These are phyloP conservation scores for Penicillium sp. DNA, from an alignment of 2,329 filamentous ascomycete species.

Conservation along the genomic window DNA sequence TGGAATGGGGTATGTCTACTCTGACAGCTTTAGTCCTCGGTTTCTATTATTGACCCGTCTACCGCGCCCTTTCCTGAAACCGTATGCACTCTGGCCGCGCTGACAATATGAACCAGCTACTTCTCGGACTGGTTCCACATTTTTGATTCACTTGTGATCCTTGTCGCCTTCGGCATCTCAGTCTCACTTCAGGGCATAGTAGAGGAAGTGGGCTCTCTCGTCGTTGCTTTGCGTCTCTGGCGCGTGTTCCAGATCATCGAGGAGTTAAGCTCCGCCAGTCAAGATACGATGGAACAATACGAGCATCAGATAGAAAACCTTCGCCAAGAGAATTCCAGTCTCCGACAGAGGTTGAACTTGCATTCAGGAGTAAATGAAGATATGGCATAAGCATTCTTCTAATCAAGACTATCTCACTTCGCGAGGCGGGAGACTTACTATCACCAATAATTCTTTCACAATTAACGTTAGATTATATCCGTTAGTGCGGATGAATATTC, in stretches of 20 bases:
- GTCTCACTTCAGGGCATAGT: conserved; percentile 56
- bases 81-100: neutral
- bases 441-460: no score
- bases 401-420: no score
- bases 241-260: conserved; percentile 69
- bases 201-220: conserved; percentile 49
- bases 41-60: neutral
- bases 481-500: no score
- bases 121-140: conserved; percentile 60
- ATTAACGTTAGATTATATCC: no score
- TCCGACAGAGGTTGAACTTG: conserved; percentile 4
- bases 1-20: conserved; percentile 53
- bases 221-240: conserved; percentile 66
- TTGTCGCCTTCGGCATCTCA: conserved; percentile 62
- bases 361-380: neutral
- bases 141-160: conserved; percentile 63
- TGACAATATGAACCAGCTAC: conserved; percentile 44
- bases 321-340: conserved; percentile 7
- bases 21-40: neutral
- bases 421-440: no score
- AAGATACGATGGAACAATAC: conserved; percentile 61
- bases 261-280: conserved; percentile 62
- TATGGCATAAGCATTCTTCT: neutral
- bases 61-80: neutral
- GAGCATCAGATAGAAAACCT: conserved; percentile 50